These are phyloP conservation scores for Sanguinoderma infundibulare DNA, from an alignment of 1,284 basidiomycete genomes.

Conservation along the genomic window DNA sequence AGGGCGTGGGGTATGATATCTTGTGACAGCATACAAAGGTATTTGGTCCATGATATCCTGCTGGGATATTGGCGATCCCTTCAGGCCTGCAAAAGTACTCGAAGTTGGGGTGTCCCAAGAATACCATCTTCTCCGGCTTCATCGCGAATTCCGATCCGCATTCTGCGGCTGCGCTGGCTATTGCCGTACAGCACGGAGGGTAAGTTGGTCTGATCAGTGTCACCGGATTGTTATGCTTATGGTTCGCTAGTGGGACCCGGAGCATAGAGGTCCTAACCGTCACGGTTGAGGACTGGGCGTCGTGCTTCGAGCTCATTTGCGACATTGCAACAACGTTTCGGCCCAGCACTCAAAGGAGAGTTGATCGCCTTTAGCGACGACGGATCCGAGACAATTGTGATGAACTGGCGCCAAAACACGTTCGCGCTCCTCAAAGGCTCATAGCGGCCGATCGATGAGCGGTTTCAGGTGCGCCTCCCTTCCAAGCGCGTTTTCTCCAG, in stretches of 20 bases:
- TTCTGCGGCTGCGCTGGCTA: conserved; percentile 51
- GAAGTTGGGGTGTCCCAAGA: conserved; percentile 53
- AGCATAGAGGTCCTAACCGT: conserved; percentile 31
- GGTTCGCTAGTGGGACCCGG: conserved; percentile 14
- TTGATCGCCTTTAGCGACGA: conserved; percentile 58
- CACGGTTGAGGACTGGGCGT: neutral
- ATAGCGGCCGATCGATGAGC: conserved; percentile 32
- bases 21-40: conserved; percentile 58
- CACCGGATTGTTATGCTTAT: neutral
- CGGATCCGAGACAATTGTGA: conserved; percentile 49
- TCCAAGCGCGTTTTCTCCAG: too few relatives aligned
- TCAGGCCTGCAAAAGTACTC: conserved; percentile 18
- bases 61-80: conserved; percentile 47
- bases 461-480: conserved; percentile 41
- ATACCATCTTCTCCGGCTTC: conserved; percentile 54
- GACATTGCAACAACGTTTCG: conserved; percentile 43
- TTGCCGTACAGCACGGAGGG: conserved; percentile 42
- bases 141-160: conserved; percentile 49
- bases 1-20: conserved; percentile 43
- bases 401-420: conserved; percentile 53
- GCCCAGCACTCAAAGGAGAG: conserved; percentile 52
- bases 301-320: conserved; percentile 19
- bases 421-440: conserved; percentile 50
- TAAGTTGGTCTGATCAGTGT: conserved; percentile 12
- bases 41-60: conserved; percentile 60